Conservation (phyloP, 257 asterid species). For the Asclepias syriaca region DNA sequence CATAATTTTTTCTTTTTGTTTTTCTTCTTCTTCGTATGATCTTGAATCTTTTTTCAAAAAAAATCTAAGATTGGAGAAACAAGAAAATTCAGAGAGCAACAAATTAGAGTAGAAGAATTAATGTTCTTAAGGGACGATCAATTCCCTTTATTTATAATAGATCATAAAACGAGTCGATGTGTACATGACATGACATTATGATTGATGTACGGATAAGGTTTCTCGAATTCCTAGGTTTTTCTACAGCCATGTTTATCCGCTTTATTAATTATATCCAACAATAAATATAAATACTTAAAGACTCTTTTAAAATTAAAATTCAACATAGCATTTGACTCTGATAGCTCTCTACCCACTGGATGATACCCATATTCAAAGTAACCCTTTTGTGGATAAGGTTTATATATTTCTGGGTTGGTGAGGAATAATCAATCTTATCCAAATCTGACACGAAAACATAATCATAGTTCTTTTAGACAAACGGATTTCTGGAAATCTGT, state of each 20-base stretch:
- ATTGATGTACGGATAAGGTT: slow-evolving; percentile 25
- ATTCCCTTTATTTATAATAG: too few relatives aligned
- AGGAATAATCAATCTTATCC: background rate
- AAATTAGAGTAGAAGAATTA: background rate
- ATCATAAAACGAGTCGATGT: background rate
- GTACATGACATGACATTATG: background rate
- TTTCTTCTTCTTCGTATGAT: background rate
- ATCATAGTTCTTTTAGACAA: background rate
- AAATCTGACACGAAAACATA: background rate
- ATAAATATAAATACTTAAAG: too few relatives aligned
- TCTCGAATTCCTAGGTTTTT: slow-evolving; percentile 12
- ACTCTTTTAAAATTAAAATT: too few relatives aligned
- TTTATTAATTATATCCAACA: background rate
- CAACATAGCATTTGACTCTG: too few relatives aligned
- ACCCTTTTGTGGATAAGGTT: too few relatives aligned
- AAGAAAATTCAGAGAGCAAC: too few relatives aligned
- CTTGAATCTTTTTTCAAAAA: too few relatives aligned
- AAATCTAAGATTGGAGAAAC: background rate
- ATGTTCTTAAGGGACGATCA: too few relatives aligned
- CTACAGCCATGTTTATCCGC: background rate
- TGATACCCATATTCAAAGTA: too few relatives aligned
- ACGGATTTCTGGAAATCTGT: background rate
- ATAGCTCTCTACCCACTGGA: too few relatives aligned
- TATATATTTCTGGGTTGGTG: too few relatives aligned
- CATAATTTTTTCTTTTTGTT: slow-evolving; percentile 23